Conservation (phyloP, 2,329 filamentous ascomycete genomes). For the Tothia fuscella region DNA sequence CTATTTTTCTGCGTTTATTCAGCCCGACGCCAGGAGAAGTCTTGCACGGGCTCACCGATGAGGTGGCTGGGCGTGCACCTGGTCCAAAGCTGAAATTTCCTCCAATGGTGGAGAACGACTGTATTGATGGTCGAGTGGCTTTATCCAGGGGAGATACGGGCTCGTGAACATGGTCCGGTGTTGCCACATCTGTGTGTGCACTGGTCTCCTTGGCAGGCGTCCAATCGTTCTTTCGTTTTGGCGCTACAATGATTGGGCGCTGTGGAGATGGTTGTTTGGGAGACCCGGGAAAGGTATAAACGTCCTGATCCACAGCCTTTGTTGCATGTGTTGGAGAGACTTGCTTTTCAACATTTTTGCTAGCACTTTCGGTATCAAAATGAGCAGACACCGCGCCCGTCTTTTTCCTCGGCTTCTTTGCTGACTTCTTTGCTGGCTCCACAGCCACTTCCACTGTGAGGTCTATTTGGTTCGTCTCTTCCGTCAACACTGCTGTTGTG, state of each 20-base stretch:
- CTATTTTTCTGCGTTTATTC: slow-evolving; percentile 11
- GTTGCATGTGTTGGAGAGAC: background rate
- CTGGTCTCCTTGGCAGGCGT: slow-evolving; percentile 24
- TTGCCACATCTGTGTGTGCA: slow-evolving; percentile 11
- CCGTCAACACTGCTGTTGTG: background rate
- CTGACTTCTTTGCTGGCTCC: background rate
- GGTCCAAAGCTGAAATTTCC: no score
- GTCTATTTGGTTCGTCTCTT: background rate
- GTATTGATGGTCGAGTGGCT: no score
- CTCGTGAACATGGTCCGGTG: no score
- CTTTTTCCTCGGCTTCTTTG: background rate
- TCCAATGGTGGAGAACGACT: no score
- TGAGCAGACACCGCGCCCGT: background rate
- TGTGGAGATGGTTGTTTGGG: no score
- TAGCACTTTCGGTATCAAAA: background rate
- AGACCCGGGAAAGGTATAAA: no score
- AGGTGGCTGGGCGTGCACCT: no score
- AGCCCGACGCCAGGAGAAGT: slow-evolving; percentile 14
- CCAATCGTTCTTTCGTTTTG: slow-evolving; percentile 23
- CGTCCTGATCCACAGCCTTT: no score
- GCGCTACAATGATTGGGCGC: slow-evolving; percentile 15
- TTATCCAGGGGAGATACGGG: no score
- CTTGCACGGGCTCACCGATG: slow-evolving; percentile 14
- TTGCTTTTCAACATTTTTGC: background rate
- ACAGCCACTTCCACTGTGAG: background rate